These are phyloP conservation scores for Angomonas ambiguus DNA, from an alignment of 208 protist species.

Conservation along the genomic window DNA sequence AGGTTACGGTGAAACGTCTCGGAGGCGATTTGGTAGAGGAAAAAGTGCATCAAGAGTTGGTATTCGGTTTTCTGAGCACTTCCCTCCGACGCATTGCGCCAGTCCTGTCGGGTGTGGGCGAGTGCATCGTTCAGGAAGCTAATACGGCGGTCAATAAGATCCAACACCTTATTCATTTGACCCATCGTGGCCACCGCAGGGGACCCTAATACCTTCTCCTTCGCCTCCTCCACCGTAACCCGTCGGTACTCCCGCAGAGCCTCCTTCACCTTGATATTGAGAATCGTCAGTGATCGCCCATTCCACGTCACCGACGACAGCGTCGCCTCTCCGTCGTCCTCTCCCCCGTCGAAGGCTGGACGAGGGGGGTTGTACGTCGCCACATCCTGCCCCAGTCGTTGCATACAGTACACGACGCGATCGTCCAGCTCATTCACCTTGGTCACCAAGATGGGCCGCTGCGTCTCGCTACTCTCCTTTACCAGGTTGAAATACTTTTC, in stretches of 20 bases:
- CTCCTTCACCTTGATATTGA: conserved; percentile 75
- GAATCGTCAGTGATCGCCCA: conserved; percentile 50
- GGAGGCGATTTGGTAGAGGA: conserved; percentile 67
- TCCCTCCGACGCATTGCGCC: conserved; percentile 45
- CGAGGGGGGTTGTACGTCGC: conserved; percentile 35
- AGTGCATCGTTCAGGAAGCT: conserved; percentile 81
- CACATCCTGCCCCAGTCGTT: conserved; percentile 63
- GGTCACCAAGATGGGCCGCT: conserved; percentile 31
- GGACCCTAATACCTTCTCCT: conserved; percentile 43
- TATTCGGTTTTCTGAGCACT: conserved; percentile 41
- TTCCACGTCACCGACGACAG: conserved; percentile 64
- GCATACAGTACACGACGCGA: conserved; percentile 80
- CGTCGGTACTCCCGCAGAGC: conserved; percentile 65
- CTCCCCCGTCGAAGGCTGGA: not conserved
- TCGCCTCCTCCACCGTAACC: conserved; percentile 44
- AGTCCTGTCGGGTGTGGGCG: conserved; percentile 65
- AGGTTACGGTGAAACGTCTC: conserved; percentile 66
- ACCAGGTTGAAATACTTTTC: conserved; percentile 38
- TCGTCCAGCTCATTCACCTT: conserved; percentile 84
- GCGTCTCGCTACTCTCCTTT: conserved; percentile 23
- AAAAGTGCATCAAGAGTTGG: conserved; percentile 77
- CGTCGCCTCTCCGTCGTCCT: conserved; percentile 4
- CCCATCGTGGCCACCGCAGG: conserved; percentile 44
- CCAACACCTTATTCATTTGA: conserved; percentile 64
- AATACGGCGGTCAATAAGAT: conserved; percentile 78